Base-by-base conservation (phyloP, 495 filamentous ascomycete genomes). In the Penicillium salamii region DNA sequence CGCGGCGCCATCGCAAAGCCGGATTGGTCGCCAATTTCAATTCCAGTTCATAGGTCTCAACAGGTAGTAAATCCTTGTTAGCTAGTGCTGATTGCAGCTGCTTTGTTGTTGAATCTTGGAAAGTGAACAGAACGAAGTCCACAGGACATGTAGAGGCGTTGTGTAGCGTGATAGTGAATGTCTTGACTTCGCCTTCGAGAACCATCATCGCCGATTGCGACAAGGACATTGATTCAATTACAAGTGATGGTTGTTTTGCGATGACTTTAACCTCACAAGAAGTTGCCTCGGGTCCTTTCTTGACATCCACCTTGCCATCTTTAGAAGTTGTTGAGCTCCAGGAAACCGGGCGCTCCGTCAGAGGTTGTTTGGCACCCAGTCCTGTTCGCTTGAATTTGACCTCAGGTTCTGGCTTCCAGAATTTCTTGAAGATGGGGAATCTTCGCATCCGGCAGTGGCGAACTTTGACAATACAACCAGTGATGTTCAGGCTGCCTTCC, bases 131-230 rank as follows among this genome's bases (percentile, higher is more conserved):
- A 7, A 96, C 65, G 40, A 96, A 80, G 64, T 95, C 89, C n/a
- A 86, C 87, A 20, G 88, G 76, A 5, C 83, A 85, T 6, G 79
- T 76, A 1, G 91, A 95, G 11, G 81, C 69, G 52, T 97, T 96
- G 49, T 85, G 79, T 28, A 97, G 69, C 0, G 89, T 93, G 33
- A 96, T 79, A 2, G 78, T 84, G 53, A 97, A 96, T 1, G 72
- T 71, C 54, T 81, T 83, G 13, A 78, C 77, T 66, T 97, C 91
- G 12, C 91, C 91, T 68, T 96, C 91, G 12, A 96, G 75, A 45
- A 96, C 77, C 90, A 95, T 96, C 39, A 95, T 72, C 24, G 92
- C 90, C 13, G 87, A 87, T 61, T 96, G 91, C 0, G 87, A 83
- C 7, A 95, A 77, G 19, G 88, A 88, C 31, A 84, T 83, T 4